A percentile compares a stretch with the other conserved stretches of the same genome.
Conservation (phyloP, 305 asterid species). For the Solanum hybrid region DNA sequence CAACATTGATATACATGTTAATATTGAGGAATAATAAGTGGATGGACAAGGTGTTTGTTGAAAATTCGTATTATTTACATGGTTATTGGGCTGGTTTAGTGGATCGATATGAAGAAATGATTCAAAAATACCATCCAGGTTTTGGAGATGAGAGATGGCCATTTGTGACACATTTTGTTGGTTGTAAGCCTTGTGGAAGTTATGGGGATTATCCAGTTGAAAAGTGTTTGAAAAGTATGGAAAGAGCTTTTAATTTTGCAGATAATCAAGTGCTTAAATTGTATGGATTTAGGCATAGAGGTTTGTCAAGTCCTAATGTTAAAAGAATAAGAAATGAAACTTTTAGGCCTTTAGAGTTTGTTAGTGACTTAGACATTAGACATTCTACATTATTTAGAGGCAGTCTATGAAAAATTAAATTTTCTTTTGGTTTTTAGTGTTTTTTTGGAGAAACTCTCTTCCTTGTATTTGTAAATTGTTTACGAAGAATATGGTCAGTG, state of each 20-base stretch:
- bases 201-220: conserved; percentile 10
- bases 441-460: not conserved
- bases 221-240: conserved; percentile 4
- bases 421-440: not conserved
- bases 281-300: conserved; percentile 7
- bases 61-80: conserved; percentile 1
- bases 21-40: not conserved
- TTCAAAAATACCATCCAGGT: not conserved
- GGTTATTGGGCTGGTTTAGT: conserved; percentile 9
- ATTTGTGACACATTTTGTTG: conserved; percentile 8
- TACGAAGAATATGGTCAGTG: not conserved
- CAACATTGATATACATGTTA: not conserved
- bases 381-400: not conserved
- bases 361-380: not conserved
- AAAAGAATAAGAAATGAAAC: not conserved
- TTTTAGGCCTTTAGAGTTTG: not conserved
- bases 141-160: conserved; percentile 11
- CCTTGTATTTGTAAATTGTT: not conserved
- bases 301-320: not conserved
- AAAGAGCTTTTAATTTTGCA: conserved; percentile 11
- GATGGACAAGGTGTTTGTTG: conserved; percentile 2
- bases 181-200: conserved; percentile 9
- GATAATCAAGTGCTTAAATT: conserved; percentile 8
- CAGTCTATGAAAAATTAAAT: not conserved
- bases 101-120: not conserved